Conservation (phyloP, 176 grass and related monocot species). For the Secale cereale region DNA sequence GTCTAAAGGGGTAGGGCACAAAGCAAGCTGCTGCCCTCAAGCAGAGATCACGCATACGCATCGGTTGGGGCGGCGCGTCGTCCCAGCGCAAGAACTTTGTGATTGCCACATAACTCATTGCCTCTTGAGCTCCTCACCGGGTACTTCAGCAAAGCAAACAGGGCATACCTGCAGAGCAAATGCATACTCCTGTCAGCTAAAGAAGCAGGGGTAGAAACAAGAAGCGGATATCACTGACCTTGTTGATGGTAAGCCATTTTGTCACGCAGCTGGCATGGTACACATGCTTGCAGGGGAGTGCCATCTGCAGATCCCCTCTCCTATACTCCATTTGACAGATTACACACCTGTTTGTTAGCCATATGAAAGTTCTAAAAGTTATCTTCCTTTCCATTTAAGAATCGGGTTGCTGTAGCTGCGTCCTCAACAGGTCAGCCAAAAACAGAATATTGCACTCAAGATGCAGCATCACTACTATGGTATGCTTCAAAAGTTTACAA, state of each 20-base stretch:
- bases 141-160: constrained; percentile 85
- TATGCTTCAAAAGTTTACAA: background rate
- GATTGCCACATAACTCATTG: constrained; percentile 43
- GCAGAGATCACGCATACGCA: constrained; percentile 18
- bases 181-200: constrained; percentile 14
- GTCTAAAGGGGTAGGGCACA: constrained; percentile 1
- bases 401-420: background rate
- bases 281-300: constrained; percentile 88
- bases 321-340: constrained; percentile 97
- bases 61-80: background rate
- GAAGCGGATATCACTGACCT: constrained; percentile 45
- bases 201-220: background rate
- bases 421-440: background rate
- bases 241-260: constrained; percentile 95
- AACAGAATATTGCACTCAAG: background rate
- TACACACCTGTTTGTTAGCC: constrained; percentile 59
- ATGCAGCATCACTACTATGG: background rate
- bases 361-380: constrained; percentile 10
- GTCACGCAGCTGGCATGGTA: constrained; percentile 81
- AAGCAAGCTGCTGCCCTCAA: constrained; percentile 38
- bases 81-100: constrained; percentile 9
- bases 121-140: constrained; percentile 40
- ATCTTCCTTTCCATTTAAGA: constrained; percentile 11
- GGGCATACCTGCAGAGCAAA: constrained; percentile 68
- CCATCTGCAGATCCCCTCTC: constrained; percentile 92